A percentile compares a stretch with the other conserved stretches of the same genome.
Evolutionary conservation across 805 yeast genomes (phyloP).

Genomic region (Metschnikowia kofuensis): DNA sequence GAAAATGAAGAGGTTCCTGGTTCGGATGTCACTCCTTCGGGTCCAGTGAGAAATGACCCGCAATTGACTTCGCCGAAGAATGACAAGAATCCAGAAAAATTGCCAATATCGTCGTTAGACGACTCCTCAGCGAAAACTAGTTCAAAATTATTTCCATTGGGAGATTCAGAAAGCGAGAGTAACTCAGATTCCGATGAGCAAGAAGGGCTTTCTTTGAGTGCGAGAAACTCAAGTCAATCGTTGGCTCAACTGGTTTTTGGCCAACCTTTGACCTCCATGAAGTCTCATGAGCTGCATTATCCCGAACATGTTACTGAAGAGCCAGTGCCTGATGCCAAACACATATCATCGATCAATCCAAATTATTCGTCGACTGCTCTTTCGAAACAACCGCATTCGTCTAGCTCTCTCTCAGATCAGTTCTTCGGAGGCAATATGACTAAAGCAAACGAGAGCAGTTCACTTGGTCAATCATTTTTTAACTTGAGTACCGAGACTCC

Average conservation of each 20-base stretch:
- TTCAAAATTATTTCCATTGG: slow-evolving; percentile 12
- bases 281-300: slow-evolving; percentile 18
- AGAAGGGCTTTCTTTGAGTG: slow-evolving; percentile 37
- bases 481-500: slow-evolving; percentile 8
- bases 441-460: slow-evolving; percentile 7
- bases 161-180: slow-evolving; percentile 11
- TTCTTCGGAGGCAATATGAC: slow-evolving; percentile 32
- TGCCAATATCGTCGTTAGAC: slow-evolving; percentile 20
- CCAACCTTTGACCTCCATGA: slow-evolving; percentile 18
- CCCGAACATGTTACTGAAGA: slow-evolving; percentile 19
- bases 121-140: slow-evolving; percentile 13
- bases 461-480: slow-evolving; percentile 16
- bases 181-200: slow-evolving; percentile 28
- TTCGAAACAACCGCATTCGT: slow-evolving; percentile 42
- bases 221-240: slow-evolving; percentile 40
- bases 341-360: slow-evolving; percentile 30
- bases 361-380: slow-evolving; percentile 33
- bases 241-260: slow-evolving; percentile 42
- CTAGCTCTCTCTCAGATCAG: slow-evolving; percentile 37
- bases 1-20: slow-evolving; percentile 24
- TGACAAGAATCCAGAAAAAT: slow-evolving; percentile 8
- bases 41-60: not conserved
- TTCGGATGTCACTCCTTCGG: slow-evolving; percentile 18
- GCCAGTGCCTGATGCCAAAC: slow-evolving; percentile 27
- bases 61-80: not conserved